phyloP scores from a whole-genome alignment of 176 grass and related monocot species.

The Musa itinerans region DNA sequence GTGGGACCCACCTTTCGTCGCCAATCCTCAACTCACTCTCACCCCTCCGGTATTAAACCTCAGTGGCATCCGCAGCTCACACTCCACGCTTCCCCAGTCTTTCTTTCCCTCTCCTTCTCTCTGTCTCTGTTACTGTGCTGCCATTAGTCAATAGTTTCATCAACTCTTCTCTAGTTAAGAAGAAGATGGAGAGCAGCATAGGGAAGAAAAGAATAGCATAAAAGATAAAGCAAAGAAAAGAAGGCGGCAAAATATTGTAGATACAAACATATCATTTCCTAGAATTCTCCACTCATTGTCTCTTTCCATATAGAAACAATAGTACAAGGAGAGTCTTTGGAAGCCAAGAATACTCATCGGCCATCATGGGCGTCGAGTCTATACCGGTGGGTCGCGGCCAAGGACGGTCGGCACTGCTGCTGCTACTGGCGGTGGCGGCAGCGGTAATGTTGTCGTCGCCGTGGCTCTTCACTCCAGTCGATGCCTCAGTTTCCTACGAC shows the following conservation, averaged over 20 bases:
- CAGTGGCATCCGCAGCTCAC: not conserved
- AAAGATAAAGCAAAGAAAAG: not conserved
- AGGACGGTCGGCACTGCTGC: not conserved
- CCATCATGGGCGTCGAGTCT: not conserved
- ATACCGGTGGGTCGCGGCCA: not conserved
- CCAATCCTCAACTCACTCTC: not conserved
- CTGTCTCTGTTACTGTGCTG: not conserved
- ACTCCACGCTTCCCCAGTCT: not conserved
- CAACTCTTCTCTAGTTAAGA: not conserved
- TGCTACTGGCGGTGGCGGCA: slow-evolving; percentile 13
- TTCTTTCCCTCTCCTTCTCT: not conserved
- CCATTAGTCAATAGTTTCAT: not conserved
- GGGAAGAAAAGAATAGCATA: not conserved
- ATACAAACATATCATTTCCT: too few species aligned
- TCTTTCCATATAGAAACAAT: not conserved
- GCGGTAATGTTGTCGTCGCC: not conserved
- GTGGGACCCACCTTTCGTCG: too few species aligned
- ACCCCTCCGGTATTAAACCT: not conserved
- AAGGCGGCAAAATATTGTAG: too few species aligned
- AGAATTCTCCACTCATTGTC: not conserved
- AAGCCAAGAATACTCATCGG: not conserved
- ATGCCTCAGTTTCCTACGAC: slow-evolving; percentile 72
- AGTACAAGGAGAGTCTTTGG: not conserved
- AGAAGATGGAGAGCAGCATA: not conserved
- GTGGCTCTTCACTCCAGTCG: slow-evolving; percentile 17